Percentiles rank a stretch among this genome's conserved stretches.
phyloP scores from a whole-genome alignment of 768 basidiomycete genomes.

The Melanogaster broomeanus region DNA sequence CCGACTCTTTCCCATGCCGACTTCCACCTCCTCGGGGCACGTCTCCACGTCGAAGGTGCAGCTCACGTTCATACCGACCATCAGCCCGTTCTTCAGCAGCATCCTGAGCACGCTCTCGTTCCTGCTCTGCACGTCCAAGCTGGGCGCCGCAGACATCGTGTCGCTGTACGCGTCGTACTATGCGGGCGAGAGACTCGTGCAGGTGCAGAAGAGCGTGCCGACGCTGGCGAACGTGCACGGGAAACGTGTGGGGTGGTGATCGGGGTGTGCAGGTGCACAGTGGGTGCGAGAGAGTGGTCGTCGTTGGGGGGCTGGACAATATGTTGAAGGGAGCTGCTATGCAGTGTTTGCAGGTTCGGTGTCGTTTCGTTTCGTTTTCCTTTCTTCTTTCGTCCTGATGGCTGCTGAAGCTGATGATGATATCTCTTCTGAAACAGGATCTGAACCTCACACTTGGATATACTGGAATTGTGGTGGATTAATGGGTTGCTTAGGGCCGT shows the following conservation, averaged over 20 bases:
- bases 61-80: constrained; percentile 83
- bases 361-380: constrained; percentile 21
- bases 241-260: constrained; percentile 82
- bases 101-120: constrained; percentile 88
- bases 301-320: constrained; percentile 97
- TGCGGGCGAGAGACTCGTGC: constrained; percentile 68
- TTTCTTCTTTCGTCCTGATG: too few species aligned
- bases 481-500: not conserved
- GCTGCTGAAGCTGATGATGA: not conserved
- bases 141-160: constrained; percentile 73
- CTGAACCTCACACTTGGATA: constrained; percentile 88
- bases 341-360: constrained; percentile 94
- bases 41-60: constrained; percentile 38
- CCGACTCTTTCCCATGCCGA: constrained; percentile 41
- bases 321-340: constrained; percentile 97
- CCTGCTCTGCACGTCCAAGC: constrained; percentile 59
- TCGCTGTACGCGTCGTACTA: constrained; percentile 81
- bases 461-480: constrained; percentile 63
- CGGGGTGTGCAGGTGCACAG: constrained; percentile 95
- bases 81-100: constrained; percentile 95
- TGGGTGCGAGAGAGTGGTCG: constrained; percentile 83
- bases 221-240: constrained; percentile 75
- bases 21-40: not conserved
- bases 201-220: constrained; percentile 68
- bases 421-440: constrained; percentile 54